These are phyloP conservation scores for Gaertneriomyces sp. DNA, from an alignment of 192 early-diverging fungal genomes.

Conservation along the genomic window DNA sequence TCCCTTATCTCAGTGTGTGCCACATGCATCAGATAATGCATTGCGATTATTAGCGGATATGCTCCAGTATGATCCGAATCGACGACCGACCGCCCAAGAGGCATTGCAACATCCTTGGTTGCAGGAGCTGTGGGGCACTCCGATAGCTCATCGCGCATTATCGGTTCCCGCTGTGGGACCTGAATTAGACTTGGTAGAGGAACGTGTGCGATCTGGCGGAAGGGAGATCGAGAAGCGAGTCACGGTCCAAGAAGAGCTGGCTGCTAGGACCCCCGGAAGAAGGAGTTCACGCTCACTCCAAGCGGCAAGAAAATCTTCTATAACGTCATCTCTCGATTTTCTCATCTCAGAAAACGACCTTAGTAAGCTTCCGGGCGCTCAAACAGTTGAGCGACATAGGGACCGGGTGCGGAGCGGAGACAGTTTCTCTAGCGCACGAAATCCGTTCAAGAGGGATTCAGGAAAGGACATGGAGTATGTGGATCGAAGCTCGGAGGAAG, in stretches of 20 bases:
- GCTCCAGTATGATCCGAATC: slow-evolving; percentile 74
- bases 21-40: slow-evolving; percentile 51
- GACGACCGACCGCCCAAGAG: slow-evolving; percentile 71
- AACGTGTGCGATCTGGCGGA: slow-evolving; percentile 8
- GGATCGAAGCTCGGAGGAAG: slow-evolving; percentile 1
- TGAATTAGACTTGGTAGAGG: slow-evolving; percentile 25
- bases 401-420: not conserved
- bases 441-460: slow-evolving; percentile 23
- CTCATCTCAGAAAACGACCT: slow-evolving; percentile 23
- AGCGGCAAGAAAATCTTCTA: no score
- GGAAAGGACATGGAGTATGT: slow-evolving; percentile 24
- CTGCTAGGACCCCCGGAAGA: slow-evolving; percentile 4
- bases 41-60: slow-evolving; percentile 66
- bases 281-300: not conserved
- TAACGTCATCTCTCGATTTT: slow-evolving; percentile 13
- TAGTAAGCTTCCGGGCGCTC: slow-evolving; percentile 2
- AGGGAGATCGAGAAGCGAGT: slow-evolving; percentile 7
- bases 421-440: no score
- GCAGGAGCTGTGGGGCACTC: slow-evolving; percentile 29
- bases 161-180: slow-evolving; percentile 10
- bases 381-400: not conserved
- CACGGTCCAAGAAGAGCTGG: slow-evolving; percentile 21
- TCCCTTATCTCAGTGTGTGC: slow-evolving; percentile 56
- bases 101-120: slow-evolving; percentile 66
- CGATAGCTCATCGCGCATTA: slow-evolving; percentile 18